Evolutionary conservation across 2,329 filamentous ascomycete genomes (phyloP).

Genomic region (Alternaria gaisen): DNA sequence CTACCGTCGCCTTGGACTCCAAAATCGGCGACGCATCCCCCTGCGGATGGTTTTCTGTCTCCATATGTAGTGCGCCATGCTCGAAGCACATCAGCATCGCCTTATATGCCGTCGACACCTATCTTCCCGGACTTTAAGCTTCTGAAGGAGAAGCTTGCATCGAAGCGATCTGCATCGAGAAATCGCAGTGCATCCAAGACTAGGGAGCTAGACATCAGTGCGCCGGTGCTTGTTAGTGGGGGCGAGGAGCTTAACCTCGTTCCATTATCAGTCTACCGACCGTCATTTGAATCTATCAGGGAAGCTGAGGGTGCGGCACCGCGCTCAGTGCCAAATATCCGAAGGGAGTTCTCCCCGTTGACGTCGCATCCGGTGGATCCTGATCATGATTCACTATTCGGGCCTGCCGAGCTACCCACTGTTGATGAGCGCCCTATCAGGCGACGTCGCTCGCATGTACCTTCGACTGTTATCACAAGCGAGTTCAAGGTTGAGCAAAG

Average conservation of each 20-base stretch:
- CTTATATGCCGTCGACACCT: conserved; percentile 35
- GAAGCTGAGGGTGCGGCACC: conserved; percentile 12
- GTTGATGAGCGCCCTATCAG: conserved; percentile 20
- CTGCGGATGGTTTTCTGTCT: conserved; percentile 31
- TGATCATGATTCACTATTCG: conserved; percentile 22
- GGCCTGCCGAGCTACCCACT: conserved; percentile 21
- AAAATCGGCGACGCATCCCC: conserved; percentile 43
- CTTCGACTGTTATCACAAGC: conserved; percentile 22
- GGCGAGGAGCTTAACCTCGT: conserved; percentile 42
- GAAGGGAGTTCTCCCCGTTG: conserved; percentile 42
- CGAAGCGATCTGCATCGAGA: conserved; percentile 37
- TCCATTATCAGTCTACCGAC: conserved; percentile 45
- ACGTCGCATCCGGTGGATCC: conserved; percentile 45
- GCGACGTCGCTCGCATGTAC: conserved; percentile 35
- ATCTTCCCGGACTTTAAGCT: conserved; percentile 44
- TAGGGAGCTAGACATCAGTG: conserved; percentile 44
- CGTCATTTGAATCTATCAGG: conserved; percentile 25
- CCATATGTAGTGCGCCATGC: conserved; percentile 37
- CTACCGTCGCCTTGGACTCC: conserved; percentile 34
- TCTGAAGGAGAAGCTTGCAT: conserved; percentile 43
- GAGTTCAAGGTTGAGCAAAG: conserved; percentile 26
- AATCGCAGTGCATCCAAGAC: conserved; percentile 34
- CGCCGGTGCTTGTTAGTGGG: conserved; percentile 44
- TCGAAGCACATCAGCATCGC: conserved; percentile 45
- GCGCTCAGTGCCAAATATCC: conserved; percentile 24